Conservation (phyloP, 2,329 filamentous ascomycete genomes). For the Arthroderma sp. region DNA sequence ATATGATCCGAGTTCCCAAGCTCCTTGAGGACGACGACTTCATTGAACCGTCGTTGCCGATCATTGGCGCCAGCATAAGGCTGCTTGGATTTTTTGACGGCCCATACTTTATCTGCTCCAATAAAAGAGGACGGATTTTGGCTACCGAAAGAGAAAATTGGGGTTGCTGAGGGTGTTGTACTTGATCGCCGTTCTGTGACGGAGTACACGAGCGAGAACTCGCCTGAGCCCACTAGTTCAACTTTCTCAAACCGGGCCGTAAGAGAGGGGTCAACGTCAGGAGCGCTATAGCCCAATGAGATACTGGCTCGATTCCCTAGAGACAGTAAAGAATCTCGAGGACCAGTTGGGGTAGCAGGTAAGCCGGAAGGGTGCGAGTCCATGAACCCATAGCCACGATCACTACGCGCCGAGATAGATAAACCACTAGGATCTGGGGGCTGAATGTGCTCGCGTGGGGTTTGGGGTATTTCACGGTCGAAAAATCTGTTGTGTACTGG, state of each 20-base stretch:
- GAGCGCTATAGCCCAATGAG: slow-evolving; percentile 57
- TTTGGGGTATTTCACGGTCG: slow-evolving; percentile 51
- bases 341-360: slow-evolving; percentile 73
- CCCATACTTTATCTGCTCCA: slow-evolving; percentile 54
- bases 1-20: slow-evolving; percentile 73
- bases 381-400: slow-evolving; percentile 25
- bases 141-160: slow-evolving; percentile 30
- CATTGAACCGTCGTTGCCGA: slow-evolving; percentile 68
- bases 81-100: slow-evolving; percentile 84
- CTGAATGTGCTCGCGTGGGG: slow-evolving; percentile 60
- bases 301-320: slow-evolving; percentile 51
- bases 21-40: slow-evolving; percentile 67
- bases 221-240: slow-evolving; percentile 68
- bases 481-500: slow-evolving; percentile 44
- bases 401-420: slow-evolving; percentile 58
- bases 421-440: slow-evolving; percentile 70
- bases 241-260: slow-evolving; percentile 67
- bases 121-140: slow-evolving; percentile 36
- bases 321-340: slow-evolving; percentile 42
- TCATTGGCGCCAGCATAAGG: slow-evolving; percentile 67
- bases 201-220: slow-evolving; percentile 83
- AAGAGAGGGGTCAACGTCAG: slow-evolving; percentile 62
- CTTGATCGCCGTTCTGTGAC: slow-evolving; percentile 8
- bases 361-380: slow-evolving; percentile 36
- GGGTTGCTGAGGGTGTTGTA: slow-evolving; percentile 29